Base-by-base conservation (phyloP, 2,329 filamentous ascomycete species). In the Fusarium napiforme region DNA sequence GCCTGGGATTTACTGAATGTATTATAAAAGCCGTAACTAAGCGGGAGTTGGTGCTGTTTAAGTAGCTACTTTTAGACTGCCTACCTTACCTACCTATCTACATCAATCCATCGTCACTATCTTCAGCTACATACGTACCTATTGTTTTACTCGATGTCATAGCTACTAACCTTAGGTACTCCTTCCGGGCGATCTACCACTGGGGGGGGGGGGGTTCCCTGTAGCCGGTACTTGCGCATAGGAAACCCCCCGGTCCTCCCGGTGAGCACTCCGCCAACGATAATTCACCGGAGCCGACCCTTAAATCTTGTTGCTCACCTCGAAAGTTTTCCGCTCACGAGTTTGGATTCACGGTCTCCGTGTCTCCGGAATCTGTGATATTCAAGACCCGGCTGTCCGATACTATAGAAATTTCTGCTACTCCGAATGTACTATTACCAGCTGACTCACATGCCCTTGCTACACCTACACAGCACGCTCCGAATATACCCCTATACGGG, bases 221-320 rank as follows among this genome's bases (percentile, higher is more conserved):
- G 67, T 69, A 69, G 30, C 39, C 23, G 30, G 46, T 60, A 61
- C 71, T 56, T 60, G 46, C 52, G 47, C 46, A 42, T 40, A 19
- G 18, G 21, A 11, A 11, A 18, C 37, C 64, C 59, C 46, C 59
- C 46, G 40, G 53, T 14, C 53, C 28, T 47, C 56, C 45, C 52
- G 58, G 74, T 62, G 67, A 65, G 52, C 43, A 37, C 64, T 62
- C 58, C 69, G 61, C 61, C 50, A 47, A 77, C 75, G 75, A 78
- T 75, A 78, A 78, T 78, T 71, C 66, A 68, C 66, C 75, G 75
- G 75, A 76, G 39, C 63, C 40, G 30, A 11, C 40, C 19, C 23
- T 58, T 55, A 50, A 37, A 61, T 43, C 46, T 21, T 36, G 50
- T 64, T 47, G 40, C 61, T 71, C 60, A 61, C 56, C 62, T 71